phyloP scores from a whole-genome alignment of 2,329 filamentous ascomycete genomes.

The Drechslerella stenobrocha region DNA sequence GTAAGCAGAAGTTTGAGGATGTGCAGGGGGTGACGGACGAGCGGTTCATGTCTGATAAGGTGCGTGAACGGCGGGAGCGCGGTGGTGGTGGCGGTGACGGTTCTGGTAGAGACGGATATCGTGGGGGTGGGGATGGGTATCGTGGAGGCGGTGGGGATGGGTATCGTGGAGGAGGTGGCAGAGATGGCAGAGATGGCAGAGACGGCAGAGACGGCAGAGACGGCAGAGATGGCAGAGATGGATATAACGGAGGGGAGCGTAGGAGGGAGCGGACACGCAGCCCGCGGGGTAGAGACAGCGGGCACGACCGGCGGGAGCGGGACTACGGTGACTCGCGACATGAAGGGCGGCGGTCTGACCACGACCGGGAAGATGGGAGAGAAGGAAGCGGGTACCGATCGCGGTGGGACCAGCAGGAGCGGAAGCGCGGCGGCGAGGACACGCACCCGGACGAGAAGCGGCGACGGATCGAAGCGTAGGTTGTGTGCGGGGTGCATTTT shows the following conservation, averaged over 20 bases:
- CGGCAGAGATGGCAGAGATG: conserved; percentile 3
- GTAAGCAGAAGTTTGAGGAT: conserved; percentile 53
- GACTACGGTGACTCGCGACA: conserved; percentile 29
- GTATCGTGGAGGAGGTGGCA: conserved; percentile 62
- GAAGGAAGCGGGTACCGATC: conserved; percentile 26
- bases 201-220: conserved; percentile 1
- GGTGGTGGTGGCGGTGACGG: conserved; percentile 65
- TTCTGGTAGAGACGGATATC: background rate
- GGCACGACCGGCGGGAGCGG: conserved; percentile 10
- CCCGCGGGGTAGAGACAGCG: conserved; percentile 8
- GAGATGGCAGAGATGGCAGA: conserved; percentile 55
- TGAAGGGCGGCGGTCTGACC: conserved; percentile 42
- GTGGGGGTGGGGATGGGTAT: conserved; percentile 14
- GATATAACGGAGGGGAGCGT: conserved; percentile 16
- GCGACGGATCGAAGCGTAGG: conserved; percentile 38
- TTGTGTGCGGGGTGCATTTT: too few species aligned
- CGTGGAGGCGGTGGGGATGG: conserved; percentile 16
- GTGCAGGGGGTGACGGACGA: conserved; percentile 60
- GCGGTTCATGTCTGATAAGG: conserved; percentile 68
- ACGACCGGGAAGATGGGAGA: conserved; percentile 32
- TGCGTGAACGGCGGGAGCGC: conserved; percentile 58
- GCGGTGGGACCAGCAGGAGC: conserved; percentile 34
- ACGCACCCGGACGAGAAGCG: conserved; percentile 41
- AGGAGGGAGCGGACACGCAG: conserved; percentile 12
- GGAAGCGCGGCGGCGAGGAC: conserved; percentile 30